Percentiles rank a stretch among this genome's conserved stretches.
Evolutionary conservation across 176 grass and related monocot genomes (phyloP).

Genomic region (Zea mays): Zm-B73-REFERENCE-NAM-5.0 NC_050105.1:84749001-84749500

Average conservation of each 20-base stretch:
- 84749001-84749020: background rate
- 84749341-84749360: conserved; percentile 1
- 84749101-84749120: background rate
- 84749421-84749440: conserved; percentile 37
- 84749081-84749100: too few species aligned
- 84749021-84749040: background rate
- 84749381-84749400: conserved; percentile 35
- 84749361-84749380: conserved; percentile 23
- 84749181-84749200: background rate
- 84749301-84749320: conserved; percentile 39
- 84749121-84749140: background rate
- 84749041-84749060: background rate
- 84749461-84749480: conserved; percentile 28
- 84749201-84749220: too few species aligned
- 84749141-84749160: background rate
- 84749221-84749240: too few species aligned
- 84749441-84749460: background rate
- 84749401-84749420: background rate
- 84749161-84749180: conserved; percentile 3
- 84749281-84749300: conserved; percentile 29
- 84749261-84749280: conserved; percentile 34
- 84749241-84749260: too few species aligned
- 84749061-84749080: too few species aligned
- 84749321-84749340: conserved; percentile 36
- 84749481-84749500: conserved; percentile 24